A percentile compares a stretch with the other conserved stretches of the same genome.
Evolutionary conservation across 2,329 filamentous ascomycete genomes (phyloP).

Genomic region (Ceratocystis cubensis): DNA sequence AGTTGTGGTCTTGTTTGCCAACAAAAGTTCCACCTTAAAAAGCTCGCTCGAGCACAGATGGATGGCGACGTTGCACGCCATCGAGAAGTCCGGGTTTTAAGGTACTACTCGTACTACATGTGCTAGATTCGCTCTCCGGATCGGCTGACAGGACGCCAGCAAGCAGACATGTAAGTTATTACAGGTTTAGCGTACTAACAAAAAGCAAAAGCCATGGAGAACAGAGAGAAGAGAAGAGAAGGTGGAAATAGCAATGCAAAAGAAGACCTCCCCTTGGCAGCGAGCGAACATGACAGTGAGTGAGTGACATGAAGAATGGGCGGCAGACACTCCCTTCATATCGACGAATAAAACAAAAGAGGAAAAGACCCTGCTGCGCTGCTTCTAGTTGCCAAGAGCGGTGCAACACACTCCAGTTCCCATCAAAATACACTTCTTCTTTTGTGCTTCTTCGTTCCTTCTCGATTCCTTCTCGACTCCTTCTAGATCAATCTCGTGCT

Average conservation of each 20-base stretch:
- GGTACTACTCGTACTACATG: too few species aligned
- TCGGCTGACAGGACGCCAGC: neutral
- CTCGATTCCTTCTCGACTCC: neutral
- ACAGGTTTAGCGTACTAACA: neutral
- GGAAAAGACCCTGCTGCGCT: neutral
- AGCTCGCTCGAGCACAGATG: neutral
- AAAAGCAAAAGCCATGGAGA: neutral
- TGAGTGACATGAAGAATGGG: neutral
- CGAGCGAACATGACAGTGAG: neutral
- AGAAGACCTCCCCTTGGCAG: neutral
- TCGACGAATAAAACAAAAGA: neutral
- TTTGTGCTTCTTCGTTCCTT: neutral
- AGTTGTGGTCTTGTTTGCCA: neutral
- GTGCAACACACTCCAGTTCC: neutral
- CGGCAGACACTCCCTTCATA: neutral
- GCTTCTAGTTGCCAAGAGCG: neutral
- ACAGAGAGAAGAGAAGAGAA: too few species aligned
- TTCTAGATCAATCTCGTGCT: neutral
- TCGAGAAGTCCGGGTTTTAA: neutral
- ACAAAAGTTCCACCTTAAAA: slow-evolving; percentile 4
- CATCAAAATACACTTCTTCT: slow-evolving; percentile 1
- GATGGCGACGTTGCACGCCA: neutral
- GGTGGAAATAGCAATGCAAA: neutral
- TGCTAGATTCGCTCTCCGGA: neutral
- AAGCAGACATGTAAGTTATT: neutral